A percentile compares a stretch with the other conserved stretches of the same genome.
These are phyloP conservation scores for Marasmius tenuissimus DNA, from an alignment of 1,284 basidiomycete species.

Conservation along the genomic window DNA sequence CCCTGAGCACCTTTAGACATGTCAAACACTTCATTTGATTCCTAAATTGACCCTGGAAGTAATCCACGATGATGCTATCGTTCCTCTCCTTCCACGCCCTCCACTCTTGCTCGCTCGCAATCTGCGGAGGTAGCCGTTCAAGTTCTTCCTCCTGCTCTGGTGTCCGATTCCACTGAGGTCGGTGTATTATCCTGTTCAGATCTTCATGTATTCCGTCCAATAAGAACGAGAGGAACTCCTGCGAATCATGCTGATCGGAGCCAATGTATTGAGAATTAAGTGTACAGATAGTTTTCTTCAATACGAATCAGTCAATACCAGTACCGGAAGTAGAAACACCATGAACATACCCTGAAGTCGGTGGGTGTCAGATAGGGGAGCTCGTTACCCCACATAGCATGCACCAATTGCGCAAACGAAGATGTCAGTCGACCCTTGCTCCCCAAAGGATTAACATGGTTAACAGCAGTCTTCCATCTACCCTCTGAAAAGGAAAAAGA, in stretches of 20 bases:
- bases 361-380: constrained; percentile 83
- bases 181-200: constrained; percentile 84
- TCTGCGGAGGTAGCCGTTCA: constrained; percentile 83
- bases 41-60: constrained; percentile 97
- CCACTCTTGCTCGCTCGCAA: constrained; percentile 96
- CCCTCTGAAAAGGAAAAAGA: constrained; percentile 56
- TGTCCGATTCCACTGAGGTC: constrained; percentile 73
- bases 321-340: background rate
- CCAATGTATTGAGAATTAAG: constrained; percentile 90
- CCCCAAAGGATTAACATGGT: constrained; percentile 85
- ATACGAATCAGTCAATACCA: background rate
- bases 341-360: constrained; percentile 75
- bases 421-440: constrained; percentile 85
- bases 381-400: constrained; percentile 88
- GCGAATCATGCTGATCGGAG: constrained; percentile 95
- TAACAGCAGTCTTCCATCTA: constrained; percentile 86
- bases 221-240: constrained; percentile 95
- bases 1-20: constrained; percentile 76
- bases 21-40: constrained; percentile 90
- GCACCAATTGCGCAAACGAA: constrained; percentile 83
- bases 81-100: constrained; percentile 87
- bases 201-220: constrained; percentile 97
- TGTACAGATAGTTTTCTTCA: constrained; percentile 78
- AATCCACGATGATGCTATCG: constrained; percentile 94
- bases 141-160: constrained; percentile 86